Evolutionary conservation across 805 yeast genomes (phyloP).

Genomic region (Lipomyces anomalus): DNA sequence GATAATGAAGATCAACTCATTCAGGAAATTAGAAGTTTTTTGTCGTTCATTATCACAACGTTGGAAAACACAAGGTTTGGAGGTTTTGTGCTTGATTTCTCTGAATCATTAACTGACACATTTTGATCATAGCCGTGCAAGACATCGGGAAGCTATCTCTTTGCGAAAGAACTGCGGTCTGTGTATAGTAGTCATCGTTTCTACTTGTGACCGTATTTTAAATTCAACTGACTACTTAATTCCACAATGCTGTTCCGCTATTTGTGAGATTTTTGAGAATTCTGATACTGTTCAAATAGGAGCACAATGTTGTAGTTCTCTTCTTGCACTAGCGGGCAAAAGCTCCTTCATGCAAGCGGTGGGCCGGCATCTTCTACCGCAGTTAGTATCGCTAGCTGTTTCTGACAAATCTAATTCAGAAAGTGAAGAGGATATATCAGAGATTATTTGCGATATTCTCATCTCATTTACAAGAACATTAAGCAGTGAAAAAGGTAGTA

Average conservation of each 20-base stretch:
- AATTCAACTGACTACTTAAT: conserved; percentile 37
- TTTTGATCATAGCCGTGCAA: conserved; percentile 10
- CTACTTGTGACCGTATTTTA: conserved; percentile 37
- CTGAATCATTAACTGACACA: conserved; percentile 20
- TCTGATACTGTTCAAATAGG: conserved; percentile 39
- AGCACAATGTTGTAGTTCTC: conserved; percentile 57
- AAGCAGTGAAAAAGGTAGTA: conserved; percentile 32
- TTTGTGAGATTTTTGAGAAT: conserved; percentile 37
- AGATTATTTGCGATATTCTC: conserved; percentile 45
- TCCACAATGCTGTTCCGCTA: conserved; percentile 31
- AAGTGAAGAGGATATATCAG: conserved; percentile 11
- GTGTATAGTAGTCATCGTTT: conserved; percentile 42
- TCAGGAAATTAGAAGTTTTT: conserved; percentile 24
- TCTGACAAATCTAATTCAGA: conserved; percentile 20
- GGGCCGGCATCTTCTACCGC: conserved; percentile 44
- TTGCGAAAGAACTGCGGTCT: conserved; percentile 36
- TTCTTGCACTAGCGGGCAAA: conserved; percentile 39
- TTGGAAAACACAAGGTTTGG: conserved; percentile 9
- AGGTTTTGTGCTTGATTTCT: conserved; percentile 32
- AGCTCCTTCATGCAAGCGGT: conserved; percentile 35
- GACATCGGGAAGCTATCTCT: conserved; percentile 16
- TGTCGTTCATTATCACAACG: conserved; percentile 14
- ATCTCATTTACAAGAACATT: conserved; percentile 41
- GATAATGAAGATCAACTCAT: conserved; percentile 18
- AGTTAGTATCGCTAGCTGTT: conserved; percentile 35